A percentile compares a stretch with the other conserved stretches of the same genome.
These are phyloP conservation scores for Leccinellum luteum DNA, from an alignment of 768 basidiomycete species.

Conservation along the genomic window DNA sequence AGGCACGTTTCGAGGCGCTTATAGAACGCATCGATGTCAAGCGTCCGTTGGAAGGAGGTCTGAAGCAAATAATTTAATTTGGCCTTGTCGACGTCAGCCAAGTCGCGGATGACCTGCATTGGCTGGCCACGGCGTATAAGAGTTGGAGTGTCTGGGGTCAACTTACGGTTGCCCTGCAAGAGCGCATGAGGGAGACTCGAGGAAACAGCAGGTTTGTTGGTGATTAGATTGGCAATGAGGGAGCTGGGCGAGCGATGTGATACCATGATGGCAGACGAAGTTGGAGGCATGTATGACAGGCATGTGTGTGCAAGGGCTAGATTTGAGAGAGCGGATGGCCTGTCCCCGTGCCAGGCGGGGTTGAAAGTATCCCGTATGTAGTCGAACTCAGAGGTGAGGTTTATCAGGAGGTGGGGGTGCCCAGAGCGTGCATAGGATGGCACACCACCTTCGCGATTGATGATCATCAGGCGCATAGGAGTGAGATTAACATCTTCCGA, in stretches of 20 bases:
- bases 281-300: slow-evolving; percentile 86
- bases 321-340: slow-evolving; percentile 87
- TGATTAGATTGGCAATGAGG: slow-evolving; percentile 95
- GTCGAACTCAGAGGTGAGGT: slow-evolving; percentile 81
- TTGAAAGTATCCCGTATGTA: slow-evolving; percentile 87
- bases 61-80: slow-evolving; percentile 85
- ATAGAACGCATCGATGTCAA: slow-evolving; percentile 78
- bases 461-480: slow-evolving; percentile 94
- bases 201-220: slow-evolving; percentile 95
- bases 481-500: slow-evolving; percentile 76
- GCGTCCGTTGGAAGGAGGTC: slow-evolving; percentile 73
- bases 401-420: slow-evolving; percentile 93
- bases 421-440: slow-evolving; percentile 96
- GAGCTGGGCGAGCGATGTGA: slow-evolving; percentile 95
- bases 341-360: slow-evolving; percentile 66
- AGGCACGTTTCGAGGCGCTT: slow-evolving; percentile 68
- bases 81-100: slow-evolving; percentile 64
- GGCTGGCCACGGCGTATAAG: slow-evolving; percentile 86
- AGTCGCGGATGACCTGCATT: slow-evolving; percentile 73
- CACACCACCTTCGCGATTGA: slow-evolving; percentile 94
- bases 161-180: slow-evolving; percentile 79
- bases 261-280: slow-evolving; percentile 94
- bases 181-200: slow-evolving; percentile 94
- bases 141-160: slow-evolving; percentile 91
- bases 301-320: slow-evolving; percentile 83